Percentiles rank a stretch among this genome's conserved stretches.
Conservation (phyloP, 1,284 basidiomycete species). For the Trichosporon sp. region DNA sequence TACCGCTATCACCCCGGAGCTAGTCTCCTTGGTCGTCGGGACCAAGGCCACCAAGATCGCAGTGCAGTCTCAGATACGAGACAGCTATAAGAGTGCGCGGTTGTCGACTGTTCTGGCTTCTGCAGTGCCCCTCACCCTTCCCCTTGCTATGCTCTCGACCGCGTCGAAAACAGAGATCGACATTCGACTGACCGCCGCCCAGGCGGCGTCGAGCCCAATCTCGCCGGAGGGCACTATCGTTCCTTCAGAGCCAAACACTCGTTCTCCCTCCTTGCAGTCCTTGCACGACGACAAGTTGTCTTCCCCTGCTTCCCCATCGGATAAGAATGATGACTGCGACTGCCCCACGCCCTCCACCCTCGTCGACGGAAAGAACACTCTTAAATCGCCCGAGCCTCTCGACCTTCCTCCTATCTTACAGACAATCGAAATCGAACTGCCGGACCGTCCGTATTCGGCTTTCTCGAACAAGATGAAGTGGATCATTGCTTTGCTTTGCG, state of each 20-base stretch:
- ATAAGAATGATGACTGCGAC: neutral
- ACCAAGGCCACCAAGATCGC: neutral
- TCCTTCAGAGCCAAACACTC: neutral
- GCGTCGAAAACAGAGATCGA: neutral
- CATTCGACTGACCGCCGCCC: neutral
- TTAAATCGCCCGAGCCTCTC: neutral
- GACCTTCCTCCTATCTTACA: neutral
- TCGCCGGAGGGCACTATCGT: neutral
- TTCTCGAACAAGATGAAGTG: slow-evolving; percentile 43
- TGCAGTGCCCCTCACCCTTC: neutral
- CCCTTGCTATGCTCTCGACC: neutral
- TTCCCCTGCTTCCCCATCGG: neutral
- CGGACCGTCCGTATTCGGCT: slow-evolving; percentile 42
- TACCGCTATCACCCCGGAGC: neutral
- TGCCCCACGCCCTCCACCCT: slow-evolving; percentile 3
- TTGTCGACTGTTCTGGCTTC: neutral
- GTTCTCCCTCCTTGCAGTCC: neutral
- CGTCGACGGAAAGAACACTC: neutral
- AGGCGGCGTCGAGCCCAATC: neutral
- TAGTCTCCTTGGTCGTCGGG: neutral
- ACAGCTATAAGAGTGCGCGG: neutral
- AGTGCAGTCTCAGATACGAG: neutral
- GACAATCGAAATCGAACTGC: neutral
- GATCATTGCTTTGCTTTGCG: slow-evolving; percentile 40
- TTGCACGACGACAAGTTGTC: neutral